Evolutionary conservation across 495 filamentous ascomycete genomes (phyloP).

Genomic region (Durotheca rogersii): DNA sequence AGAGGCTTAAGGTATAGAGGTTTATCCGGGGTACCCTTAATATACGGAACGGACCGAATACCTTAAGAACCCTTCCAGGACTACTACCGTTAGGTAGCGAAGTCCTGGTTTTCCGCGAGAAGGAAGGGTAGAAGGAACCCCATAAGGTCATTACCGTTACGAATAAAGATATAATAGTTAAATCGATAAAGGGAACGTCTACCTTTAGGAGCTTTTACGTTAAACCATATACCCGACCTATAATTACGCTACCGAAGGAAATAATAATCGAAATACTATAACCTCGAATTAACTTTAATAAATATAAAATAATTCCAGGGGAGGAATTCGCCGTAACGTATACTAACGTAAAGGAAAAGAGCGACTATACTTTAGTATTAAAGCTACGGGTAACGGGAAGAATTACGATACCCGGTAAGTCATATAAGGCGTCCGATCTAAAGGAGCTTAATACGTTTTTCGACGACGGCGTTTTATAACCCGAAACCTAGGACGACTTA

Average conservation of each 20-base stretch:
- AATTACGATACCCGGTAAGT: no score
- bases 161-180: no score
- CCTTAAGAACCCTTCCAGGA: no score
- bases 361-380: no score
- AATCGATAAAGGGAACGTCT: no score
- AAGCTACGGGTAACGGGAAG: no score
- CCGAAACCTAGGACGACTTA: background rate
- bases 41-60: constrained; percentile 19
- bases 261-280: background rate
- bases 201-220: no score
- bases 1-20: constrained; percentile 12
- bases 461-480: background rate
- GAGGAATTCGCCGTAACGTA: background rate
- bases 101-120: constrained; percentile 19
- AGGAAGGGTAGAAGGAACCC: constrained; percentile 13
- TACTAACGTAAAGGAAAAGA: background rate
- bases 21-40: constrained; percentile 12
- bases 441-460: background rate
- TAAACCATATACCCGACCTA: constrained; percentile 1
- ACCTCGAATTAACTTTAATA: background rate
- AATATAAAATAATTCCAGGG: background rate
- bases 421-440: no score
- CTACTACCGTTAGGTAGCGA: constrained; percentile 13
- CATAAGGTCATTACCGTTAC: constrained; percentile 14
- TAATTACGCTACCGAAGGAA: background rate